Evolutionary conservation across 148 eudicot species (phyloP).

Genomic region (Chenopodium berlandieri): DNA sequence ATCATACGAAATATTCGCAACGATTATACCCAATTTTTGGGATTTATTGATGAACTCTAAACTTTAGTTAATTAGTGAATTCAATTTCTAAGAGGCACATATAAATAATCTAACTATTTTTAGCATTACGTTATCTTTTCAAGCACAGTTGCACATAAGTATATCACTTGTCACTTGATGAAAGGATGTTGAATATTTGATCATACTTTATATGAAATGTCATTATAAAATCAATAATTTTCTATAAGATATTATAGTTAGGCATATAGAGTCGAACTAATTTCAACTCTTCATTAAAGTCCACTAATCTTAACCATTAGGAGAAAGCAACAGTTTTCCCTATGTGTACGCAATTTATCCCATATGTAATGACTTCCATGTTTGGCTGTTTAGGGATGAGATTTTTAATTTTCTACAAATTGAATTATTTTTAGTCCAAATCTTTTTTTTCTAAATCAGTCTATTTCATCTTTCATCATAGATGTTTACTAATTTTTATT

Average conservation of each 20-base stretch:
- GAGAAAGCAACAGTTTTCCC: not conserved
- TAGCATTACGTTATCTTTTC: not conserved
- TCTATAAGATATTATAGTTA: not conserved
- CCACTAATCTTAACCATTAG: conserved; percentile 7
- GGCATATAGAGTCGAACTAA: conserved; percentile 16
- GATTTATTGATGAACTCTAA: no score
- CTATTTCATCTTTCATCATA: conserved; percentile 18
- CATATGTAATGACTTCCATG: conserved; percentile 3
- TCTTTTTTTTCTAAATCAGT: not conserved
- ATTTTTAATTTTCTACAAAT: not conserved
- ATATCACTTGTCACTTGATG: conserved; percentile 12
- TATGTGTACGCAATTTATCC: conserved; percentile 6
- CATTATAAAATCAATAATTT: conserved; percentile 4
- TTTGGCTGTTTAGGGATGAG: conserved; percentile 9
- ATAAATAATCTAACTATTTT: not conserved
- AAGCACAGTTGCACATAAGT: not conserved
- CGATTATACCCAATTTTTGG: no score
- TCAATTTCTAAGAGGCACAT: no score
- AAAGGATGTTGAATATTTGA: not conserved
- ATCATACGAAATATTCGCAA: no score
- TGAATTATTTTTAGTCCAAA: not conserved
- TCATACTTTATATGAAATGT: not conserved
- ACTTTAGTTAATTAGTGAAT: no score
- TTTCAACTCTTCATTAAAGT: conserved; percentile 12
- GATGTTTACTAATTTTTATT: not conserved